Evolutionary conservation across 768 basidiomycete species (phyloP).

Genomic region (Pholiota conissans): DNA sequence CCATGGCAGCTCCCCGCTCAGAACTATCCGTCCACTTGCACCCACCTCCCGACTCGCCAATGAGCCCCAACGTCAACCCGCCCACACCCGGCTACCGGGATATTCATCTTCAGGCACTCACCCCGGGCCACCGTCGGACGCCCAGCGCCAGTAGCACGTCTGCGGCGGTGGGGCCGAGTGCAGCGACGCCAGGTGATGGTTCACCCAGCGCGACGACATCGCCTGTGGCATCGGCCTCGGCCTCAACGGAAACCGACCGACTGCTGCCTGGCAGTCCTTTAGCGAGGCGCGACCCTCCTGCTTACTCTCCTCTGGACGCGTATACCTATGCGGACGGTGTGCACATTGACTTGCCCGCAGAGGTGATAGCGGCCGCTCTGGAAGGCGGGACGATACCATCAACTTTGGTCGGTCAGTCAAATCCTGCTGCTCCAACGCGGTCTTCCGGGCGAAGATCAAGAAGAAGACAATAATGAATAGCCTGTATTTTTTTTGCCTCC

Average conservation of each 20-base stretch:
- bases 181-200: slow-evolving; percentile 1
- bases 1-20: slow-evolving; percentile 62
- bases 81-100: slow-evolving; percentile 85
- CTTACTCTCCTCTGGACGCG: slow-evolving; percentile 89
- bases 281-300: slow-evolving; percentile 72
- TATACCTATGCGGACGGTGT: slow-evolving; percentile 84
- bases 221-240: background rate
- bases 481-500: slow-evolving; percentile 8
- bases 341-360: slow-evolving; percentile 91
- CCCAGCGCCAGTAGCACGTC: slow-evolving; percentile 25
- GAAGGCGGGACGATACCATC: slow-evolving; percentile 71
- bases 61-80: slow-evolving; percentile 70
- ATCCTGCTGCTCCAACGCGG: slow-evolving; percentile 23
- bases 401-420: slow-evolving; percentile 53
- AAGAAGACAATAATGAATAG: slow-evolving; percentile 39
- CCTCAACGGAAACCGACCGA: slow-evolving; percentile 22
- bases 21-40: slow-evolving; percentile 71
- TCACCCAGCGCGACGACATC: slow-evolving; percentile 21
- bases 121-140: slow-evolving; percentile 38
- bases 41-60: slow-evolving; percentile 78
- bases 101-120: slow-evolving; percentile 74
- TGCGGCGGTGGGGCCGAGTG: slow-evolving; percentile 9
- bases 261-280: slow-evolving; percentile 31
- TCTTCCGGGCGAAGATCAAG: slow-evolving; percentile 59
- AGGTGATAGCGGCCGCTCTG: slow-evolving; percentile 86